Evolutionary conservation across 495 filamentous ascomycete species (phyloP).

Genomic region (Penicillium steckii): DNA sequence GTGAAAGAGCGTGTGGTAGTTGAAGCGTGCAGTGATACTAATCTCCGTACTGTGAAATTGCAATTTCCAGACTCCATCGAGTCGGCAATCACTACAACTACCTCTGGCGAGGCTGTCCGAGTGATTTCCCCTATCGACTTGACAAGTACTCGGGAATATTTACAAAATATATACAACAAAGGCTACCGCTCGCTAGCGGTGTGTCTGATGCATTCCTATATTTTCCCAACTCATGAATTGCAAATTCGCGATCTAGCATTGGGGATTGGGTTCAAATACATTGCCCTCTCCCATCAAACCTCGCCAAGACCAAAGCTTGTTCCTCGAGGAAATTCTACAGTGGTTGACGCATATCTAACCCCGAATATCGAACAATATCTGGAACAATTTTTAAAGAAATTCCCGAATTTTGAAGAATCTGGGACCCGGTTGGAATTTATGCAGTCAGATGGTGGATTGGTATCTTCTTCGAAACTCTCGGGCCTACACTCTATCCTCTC

Average conservation of each 20-base stretch:
- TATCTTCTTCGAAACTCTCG: conserved; percentile 73
- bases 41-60: conserved; percentile 39
- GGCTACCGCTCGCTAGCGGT: conserved; percentile 73
- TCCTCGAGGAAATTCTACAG: conserved; percentile 12
- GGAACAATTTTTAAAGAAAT: conserved; percentile 45
- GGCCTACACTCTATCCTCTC: conserved; percentile 76
- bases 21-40: conserved; percentile 6
- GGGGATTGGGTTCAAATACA: conserved; percentile 73
- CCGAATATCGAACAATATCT: conserved; percentile 15
- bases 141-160: conserved; percentile 46
- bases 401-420: conserved; percentile 39
- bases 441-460: conserved; percentile 80
- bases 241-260: conserved; percentile 64
- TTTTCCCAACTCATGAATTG: conserved; percentile 72
- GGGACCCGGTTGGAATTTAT: conserved; percentile 76
- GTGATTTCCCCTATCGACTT: conserved; percentile 56
- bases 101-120: conserved; percentile 69
- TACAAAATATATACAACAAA: conserved; percentile 58
- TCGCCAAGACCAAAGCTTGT: conserved; percentile 61
- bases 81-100: conserved; percentile 31
- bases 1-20: conserved; percentile 13
- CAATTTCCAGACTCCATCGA: conserved; percentile 1
- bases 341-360: conserved; percentile 12
- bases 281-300: conserved; percentile 63
- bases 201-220: conserved; percentile 80